Conservation (phyloP, 2,329 filamentous ascomycete species). For the Talaromyces sp. region DNA sequence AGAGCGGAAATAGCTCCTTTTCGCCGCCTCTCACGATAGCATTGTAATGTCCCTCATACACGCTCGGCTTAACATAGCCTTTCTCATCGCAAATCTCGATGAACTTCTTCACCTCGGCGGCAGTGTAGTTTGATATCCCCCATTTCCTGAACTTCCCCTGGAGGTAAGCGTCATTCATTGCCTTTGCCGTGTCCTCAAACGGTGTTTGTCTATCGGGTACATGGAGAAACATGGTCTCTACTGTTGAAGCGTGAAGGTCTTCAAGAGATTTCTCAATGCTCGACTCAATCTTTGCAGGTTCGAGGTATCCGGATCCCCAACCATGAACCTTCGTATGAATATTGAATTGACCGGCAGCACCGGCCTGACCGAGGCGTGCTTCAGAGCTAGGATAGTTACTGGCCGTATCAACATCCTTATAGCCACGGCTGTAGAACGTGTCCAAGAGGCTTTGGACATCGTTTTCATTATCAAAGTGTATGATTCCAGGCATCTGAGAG, state of each 20-base stretch:
- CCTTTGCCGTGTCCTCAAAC: not conserved
- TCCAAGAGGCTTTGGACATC: not conserved
- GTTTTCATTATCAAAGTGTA: constrained; percentile 1
- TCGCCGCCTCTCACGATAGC: not conserved
- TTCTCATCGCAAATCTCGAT: not conserved
- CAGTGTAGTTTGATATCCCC: not conserved
- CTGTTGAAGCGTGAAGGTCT: not conserved
- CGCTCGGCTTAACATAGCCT: constrained; percentile 1
- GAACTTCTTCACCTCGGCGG: not conserved
- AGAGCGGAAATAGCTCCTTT: not conserved
- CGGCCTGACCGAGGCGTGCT: not conserved
- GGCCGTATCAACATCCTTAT: not conserved
- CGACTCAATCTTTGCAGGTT: not conserved
- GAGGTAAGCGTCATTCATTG: not conserved
- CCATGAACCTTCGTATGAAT: constrained; percentile 2
- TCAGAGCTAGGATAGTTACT: constrained; percentile 4
- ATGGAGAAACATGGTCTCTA: constrained; percentile 11
- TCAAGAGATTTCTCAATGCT: not conserved
- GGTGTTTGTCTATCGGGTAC: not conserved
- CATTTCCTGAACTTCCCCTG: constrained; percentile 7
- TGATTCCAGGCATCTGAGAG: not conserved
- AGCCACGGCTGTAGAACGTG: not conserved
- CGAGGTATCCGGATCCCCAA: not conserved
- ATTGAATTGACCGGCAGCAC: not conserved
- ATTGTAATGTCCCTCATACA: constrained; percentile 12